A percentile compares a stretch with the other conserved stretches of the same genome.
phyloP scores from a whole-genome alignment of 2,329 filamentous ascomycete genomes.

The Claviceps maximensis region DNA sequence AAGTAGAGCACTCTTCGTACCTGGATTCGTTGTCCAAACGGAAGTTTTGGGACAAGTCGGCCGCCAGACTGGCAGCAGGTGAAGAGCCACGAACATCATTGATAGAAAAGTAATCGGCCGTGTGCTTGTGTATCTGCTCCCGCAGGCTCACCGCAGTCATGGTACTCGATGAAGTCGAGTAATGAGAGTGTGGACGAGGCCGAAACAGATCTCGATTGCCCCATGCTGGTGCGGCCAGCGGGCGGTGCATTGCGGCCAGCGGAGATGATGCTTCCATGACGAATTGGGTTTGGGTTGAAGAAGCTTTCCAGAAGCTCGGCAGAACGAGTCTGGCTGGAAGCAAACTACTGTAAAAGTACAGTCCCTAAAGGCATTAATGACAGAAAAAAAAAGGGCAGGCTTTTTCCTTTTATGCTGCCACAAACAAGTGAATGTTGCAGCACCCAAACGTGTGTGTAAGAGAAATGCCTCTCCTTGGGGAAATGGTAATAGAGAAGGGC shows the following conservation, averaged over 20 bases:
- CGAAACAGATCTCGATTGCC: slow-evolving; percentile 38
- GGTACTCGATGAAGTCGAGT: slow-evolving; percentile 40
- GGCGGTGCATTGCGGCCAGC: slow-evolving; percentile 79
- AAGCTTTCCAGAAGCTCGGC: slow-evolving; percentile 3
- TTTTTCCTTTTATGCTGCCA: slow-evolving; percentile 6
- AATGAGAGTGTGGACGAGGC: slow-evolving; percentile 32
- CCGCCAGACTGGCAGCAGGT: slow-evolving; percentile 78
- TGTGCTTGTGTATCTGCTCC: slow-evolving; percentile 51
- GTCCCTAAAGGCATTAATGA: slow-evolving; percentile 1
- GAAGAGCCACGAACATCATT: slow-evolving; percentile 74
- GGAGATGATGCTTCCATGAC: slow-evolving; percentile 89
- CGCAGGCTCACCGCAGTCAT: slow-evolving; percentile 64
- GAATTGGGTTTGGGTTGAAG: slow-evolving; percentile 5
- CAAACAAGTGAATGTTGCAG: slow-evolving; percentile 23
- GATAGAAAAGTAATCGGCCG: slow-evolving; percentile 67
- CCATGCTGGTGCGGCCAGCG: slow-evolving; percentile 49
- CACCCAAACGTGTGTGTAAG: neutral
- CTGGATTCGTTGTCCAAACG: slow-evolving; percentile 75
- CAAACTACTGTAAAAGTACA: neutral
- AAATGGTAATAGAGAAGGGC: too few species aligned
- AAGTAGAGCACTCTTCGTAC: slow-evolving; percentile 35
- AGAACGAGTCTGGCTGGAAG: slow-evolving; percentile 1
- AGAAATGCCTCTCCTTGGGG: neutral
- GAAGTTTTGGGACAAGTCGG: slow-evolving; percentile 93
- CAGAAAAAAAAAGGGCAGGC: neutral